These are phyloP conservation scores for Ceratobasidium sp. DNA, from an alignment of 1,284 basidiomycete species.

Conservation along the genomic window DNA sequence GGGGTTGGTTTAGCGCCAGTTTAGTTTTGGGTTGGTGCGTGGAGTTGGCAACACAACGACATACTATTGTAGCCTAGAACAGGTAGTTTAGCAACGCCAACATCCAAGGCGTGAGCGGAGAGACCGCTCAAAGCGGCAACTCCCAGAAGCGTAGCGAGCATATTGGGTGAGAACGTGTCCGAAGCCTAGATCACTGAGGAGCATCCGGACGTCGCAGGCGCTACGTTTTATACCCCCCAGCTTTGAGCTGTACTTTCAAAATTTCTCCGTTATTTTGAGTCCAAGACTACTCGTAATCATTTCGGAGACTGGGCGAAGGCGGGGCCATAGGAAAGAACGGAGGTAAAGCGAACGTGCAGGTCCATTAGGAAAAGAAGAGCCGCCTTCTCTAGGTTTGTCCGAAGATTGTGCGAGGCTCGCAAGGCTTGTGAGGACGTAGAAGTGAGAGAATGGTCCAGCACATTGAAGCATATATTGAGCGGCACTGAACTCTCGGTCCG, in stretches of 20 bases:
- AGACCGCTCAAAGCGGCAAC: slow-evolving; percentile 18
- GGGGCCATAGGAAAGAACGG: slow-evolving; percentile 5
- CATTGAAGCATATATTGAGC: background rate
- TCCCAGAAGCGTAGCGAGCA: slow-evolving; percentile 35
- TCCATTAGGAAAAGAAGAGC: slow-evolving; percentile 38
- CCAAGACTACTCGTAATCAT: background rate
- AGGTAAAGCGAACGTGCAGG: slow-evolving; percentile 5
- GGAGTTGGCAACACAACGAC: slow-evolving; percentile 45
- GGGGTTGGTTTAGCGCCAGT: slow-evolving; percentile 48
- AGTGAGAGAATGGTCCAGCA: background rate
- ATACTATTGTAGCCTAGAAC: slow-evolving; percentile 65
- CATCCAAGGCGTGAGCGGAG: slow-evolving; percentile 29
- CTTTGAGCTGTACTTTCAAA: background rate
- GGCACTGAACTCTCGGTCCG: background rate
- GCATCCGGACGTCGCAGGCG: background rate
- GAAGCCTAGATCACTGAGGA: background rate
- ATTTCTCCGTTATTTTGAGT: slow-evolving; percentile 32
- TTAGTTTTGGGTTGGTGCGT: background rate
- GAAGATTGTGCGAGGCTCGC: slow-evolving; percentile 19
- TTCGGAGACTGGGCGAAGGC: background rate
- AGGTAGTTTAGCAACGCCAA: slow-evolving; percentile 48
- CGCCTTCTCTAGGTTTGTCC: slow-evolving; percentile 28
- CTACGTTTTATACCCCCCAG: slow-evolving; percentile 23
- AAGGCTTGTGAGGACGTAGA: background rate
- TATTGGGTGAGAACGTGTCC: slow-evolving; percentile 3